Evolutionary conservation across 2,329 filamentous ascomycete genomes (phyloP).

Genomic region (Fusarium armeniacum): DNA sequence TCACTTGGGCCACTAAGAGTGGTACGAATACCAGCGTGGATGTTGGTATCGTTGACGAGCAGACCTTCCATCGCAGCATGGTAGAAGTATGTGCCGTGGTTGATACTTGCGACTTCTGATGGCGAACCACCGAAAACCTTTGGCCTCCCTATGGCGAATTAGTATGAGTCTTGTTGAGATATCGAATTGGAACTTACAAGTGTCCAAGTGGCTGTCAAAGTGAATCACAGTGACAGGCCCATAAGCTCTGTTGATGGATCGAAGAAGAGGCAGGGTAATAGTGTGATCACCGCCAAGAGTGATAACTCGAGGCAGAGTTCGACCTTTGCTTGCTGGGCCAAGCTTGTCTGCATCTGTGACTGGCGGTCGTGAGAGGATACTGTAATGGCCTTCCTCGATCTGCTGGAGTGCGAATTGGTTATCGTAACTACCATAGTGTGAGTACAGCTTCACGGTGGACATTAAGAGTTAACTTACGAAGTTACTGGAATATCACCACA

Average conservation of each 20-base stretch:
- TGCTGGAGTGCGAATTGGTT: slow-evolving; percentile 85
- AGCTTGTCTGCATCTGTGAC: slow-evolving; percentile 75
- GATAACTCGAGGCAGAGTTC: slow-evolving; percentile 84
- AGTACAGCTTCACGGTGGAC: not conserved
- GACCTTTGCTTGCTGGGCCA: slow-evolving; percentile 79
- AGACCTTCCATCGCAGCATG: slow-evolving; percentile 84
- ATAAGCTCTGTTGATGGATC: slow-evolving; percentile 72
- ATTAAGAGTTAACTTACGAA: slow-evolving; percentile 67
- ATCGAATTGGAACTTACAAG: slow-evolving; percentile 61
- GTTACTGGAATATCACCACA: slow-evolving; percentile 89
- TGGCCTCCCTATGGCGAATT: slow-evolving; percentile 70
- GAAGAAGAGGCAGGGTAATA: slow-evolving; percentile 71
- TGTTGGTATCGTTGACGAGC: slow-evolving; percentile 84
- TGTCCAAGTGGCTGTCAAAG: slow-evolving; percentile 76
- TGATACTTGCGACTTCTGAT: slow-evolving; percentile 80
- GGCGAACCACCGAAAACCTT: slow-evolving; percentile 90
- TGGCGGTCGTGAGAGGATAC: slow-evolving; percentile 78
- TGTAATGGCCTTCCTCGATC: slow-evolving; percentile 87
- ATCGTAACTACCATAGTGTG: slow-evolving; percentile 72
- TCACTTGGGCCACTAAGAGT: slow-evolving; percentile 78
- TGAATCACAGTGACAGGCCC: slow-evolving; percentile 73
- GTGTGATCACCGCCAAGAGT: slow-evolving; percentile 78
- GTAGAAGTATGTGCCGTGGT: slow-evolving; percentile 92
- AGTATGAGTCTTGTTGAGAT: rapidly evolving
- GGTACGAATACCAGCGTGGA: slow-evolving; percentile 89